Evolutionary conservation across 2,329 filamentous ascomycete species (phyloP).

Genomic region (Botrytis fragariae): DNA sequence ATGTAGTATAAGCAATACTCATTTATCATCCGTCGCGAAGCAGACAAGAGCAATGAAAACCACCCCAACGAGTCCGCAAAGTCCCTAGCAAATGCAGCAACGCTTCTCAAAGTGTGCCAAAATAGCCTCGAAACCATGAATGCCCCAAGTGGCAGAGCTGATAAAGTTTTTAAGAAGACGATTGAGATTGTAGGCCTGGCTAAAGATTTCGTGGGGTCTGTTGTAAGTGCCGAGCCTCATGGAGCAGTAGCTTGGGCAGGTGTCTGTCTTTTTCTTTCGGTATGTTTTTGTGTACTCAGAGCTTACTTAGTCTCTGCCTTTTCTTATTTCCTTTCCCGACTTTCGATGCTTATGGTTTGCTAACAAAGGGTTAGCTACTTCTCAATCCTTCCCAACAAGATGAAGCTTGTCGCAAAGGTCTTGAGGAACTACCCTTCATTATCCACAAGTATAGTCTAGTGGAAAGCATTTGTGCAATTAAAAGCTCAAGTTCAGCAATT

Average conservation of each 20-base stretch:
- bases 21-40: neutral
- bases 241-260: conserved; percentile 8
- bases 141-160: neutral
- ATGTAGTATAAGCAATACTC: neutral
- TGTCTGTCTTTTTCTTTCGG: conserved; percentile 2
- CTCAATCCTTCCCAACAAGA: conserved; percentile 1
- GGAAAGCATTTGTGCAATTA: neutral
- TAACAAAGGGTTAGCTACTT: neutral
- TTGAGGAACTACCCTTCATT: neutral
- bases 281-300: neutral
- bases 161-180: neutral
- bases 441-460: neutral
- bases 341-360: neutral
- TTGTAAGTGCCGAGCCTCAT: conserved; percentile 1
- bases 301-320: neutral
- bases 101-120: neutral
- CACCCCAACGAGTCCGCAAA: neutral
- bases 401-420: neutral
- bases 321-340: neutral
- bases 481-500: neutral
- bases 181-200: neutral
- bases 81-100: neutral
- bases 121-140: neutral
- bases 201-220: neutral
- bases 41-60: neutral